Percentiles rank a stretch among this genome's conserved stretches.
Conservation (phyloP, 352 stramenopile genomes). For the Peronospora belbahrii region DNA sequence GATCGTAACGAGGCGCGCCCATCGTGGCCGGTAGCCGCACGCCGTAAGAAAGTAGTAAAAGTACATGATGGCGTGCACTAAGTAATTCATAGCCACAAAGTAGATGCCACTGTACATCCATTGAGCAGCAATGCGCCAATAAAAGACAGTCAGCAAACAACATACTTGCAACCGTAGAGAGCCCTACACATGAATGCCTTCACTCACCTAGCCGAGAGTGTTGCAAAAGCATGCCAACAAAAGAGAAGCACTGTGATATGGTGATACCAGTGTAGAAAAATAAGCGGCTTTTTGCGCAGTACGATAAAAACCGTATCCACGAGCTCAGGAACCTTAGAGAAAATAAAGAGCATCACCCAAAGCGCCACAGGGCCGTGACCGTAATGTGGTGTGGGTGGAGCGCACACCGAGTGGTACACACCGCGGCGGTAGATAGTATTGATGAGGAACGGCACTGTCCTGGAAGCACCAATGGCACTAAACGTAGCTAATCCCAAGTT, state of each 20-base stretch:
- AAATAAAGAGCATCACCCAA: slow-evolving; percentile 84
- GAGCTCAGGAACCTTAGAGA: slow-evolving; percentile 90
- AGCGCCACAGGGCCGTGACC: slow-evolving; percentile 57
- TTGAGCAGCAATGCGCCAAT: slow-evolving; percentile 2
- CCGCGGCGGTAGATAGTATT: slow-evolving; percentile 71
- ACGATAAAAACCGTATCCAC: slow-evolving; percentile 97
- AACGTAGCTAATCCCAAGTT: slow-evolving; percentile 75
- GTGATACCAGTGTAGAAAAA: slow-evolving; percentile 99
- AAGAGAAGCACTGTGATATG: slow-evolving; percentile 97
- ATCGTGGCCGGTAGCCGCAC: slow-evolving; percentile 65
- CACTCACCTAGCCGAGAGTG: slow-evolving; percentile 70
- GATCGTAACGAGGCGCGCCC: slow-evolving; percentile 82
- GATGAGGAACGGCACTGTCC: slow-evolving; percentile 76
- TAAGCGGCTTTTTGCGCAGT: slow-evolving; percentile 93
- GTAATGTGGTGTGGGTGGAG: slow-evolving; percentile 57
- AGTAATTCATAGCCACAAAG: slow-evolving; percentile 98
- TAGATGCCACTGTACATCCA: slow-evolving; percentile 78
- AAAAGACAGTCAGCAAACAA: slow-evolving; percentile 14
- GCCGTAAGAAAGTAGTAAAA: slow-evolving; percentile 92
- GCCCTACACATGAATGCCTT: slow-evolving; percentile 2
- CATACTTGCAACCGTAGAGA: neutral
- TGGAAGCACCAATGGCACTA: slow-evolving; percentile 64
- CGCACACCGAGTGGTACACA: slow-evolving; percentile 80
- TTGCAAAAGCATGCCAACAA: slow-evolving; percentile 95
- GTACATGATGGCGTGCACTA: slow-evolving; percentile 97